Percentiles rank a stretch among this genome's conserved stretches.
Conservation (phyloP, 164 flowering plant species). For the Vitis labrusca region DNA sequence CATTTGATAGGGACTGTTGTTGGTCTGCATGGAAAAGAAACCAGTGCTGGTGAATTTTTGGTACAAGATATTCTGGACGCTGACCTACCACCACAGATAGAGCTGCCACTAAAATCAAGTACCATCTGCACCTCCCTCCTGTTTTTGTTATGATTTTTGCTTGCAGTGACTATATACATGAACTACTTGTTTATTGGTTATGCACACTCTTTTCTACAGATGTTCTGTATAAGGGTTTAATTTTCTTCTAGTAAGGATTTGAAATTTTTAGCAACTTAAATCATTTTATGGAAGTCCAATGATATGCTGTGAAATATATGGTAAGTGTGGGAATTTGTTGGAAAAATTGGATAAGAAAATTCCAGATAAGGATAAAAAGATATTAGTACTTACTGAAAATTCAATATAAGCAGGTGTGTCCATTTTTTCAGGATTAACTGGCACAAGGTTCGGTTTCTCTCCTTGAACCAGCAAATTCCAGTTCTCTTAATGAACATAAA, state of each 20-base stretch:
- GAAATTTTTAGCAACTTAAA: background rate
- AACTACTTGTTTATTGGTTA: slow-evolving; percentile 1
- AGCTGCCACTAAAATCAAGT: slow-evolving; percentile 55
- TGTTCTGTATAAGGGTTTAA: background rate
- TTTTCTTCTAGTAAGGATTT: background rate
- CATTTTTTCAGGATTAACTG: no score
- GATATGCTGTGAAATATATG: background rate
- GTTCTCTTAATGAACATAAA: no score
- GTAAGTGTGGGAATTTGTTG: background rate
- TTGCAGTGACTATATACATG: background rate
- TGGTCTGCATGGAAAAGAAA: slow-evolving; percentile 92
- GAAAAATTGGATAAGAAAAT: no score
- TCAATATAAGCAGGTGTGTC: no score
- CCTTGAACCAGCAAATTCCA: no score
- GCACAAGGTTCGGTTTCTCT: no score
- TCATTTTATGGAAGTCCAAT: background rate
- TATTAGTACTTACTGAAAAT: no score
- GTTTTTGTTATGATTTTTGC: background rate
- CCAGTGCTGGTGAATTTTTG: slow-evolving; percentile 71
- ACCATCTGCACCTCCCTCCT: slow-evolving; percentile 8
- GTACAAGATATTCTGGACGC: slow-evolving; percentile 86
- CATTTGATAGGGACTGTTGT: slow-evolving; percentile 62
- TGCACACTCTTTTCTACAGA: background rate
- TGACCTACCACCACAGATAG: slow-evolving; percentile 81
- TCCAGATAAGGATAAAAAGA: no score